Conservation (phyloP, 345 rosid species). For the Syzygium oleosum region DNA sequence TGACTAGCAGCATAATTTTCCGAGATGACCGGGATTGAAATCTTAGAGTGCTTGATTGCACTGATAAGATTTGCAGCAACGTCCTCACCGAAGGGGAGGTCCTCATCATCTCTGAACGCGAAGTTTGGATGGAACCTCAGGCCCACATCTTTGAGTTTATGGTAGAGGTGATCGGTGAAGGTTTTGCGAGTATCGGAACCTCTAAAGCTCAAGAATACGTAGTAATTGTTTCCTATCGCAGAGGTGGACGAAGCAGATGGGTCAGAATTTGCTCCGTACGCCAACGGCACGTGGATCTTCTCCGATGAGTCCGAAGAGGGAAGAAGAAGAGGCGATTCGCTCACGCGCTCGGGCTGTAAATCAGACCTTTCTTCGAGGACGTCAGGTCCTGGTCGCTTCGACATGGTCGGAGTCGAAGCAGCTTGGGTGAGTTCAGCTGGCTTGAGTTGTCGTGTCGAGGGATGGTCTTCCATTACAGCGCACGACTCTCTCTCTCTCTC, state of each 20-base stretch:
- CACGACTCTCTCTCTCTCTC: no score
- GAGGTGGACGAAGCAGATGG: rapidly evolving
- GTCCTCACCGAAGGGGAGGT: not conserved
- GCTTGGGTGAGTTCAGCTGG: no score
- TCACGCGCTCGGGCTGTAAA: no score
- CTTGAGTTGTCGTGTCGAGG: no score
- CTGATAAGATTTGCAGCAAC: not conserved
- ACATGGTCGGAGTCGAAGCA: no score
- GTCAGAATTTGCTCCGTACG: not conserved
- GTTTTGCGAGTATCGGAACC: rapidly evolving
- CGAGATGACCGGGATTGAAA: not conserved
- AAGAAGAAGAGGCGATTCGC: not conserved
- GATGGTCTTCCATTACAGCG: no score
- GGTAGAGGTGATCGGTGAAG: not conserved
- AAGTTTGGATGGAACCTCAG: not conserved
- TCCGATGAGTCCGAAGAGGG: not conserved
- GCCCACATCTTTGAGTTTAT: not conserved
- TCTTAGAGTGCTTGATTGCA: not conserved
- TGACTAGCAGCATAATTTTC: not conserved
- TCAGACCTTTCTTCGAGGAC: no score
- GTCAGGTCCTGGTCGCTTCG: no score
- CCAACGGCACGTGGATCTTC: not conserved
- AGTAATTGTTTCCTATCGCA: rapidly evolving
- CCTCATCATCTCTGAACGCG: not conserved
- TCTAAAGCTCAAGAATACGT: not conserved